These are phyloP conservation scores for Vitis hybrid DNA, from an alignment of 177 flowering plant species.

Conservation along the genomic window DNA sequence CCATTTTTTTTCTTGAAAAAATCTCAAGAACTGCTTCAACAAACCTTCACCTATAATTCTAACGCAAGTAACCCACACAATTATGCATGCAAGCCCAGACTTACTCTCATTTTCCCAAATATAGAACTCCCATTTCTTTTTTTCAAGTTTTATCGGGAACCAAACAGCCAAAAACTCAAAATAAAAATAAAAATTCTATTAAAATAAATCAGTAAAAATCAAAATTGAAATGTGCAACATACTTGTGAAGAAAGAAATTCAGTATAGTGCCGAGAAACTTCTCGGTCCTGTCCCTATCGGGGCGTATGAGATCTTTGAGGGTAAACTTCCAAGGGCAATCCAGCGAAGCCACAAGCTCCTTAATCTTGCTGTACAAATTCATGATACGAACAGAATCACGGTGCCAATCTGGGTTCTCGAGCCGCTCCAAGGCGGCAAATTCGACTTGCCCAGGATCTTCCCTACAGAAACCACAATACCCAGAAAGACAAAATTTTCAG, in stretches of 20 bases:
- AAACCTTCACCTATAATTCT: too few species aligned
- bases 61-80: too few species aligned
- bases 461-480: constrained; percentile 33
- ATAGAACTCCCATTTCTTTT: too few species aligned
- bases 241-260: constrained; percentile 79
- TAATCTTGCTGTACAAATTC: constrained; percentile 58
- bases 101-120: too few species aligned
- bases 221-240: not conserved
- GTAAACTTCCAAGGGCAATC: constrained; percentile 56
- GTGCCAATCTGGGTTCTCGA: constrained; percentile 82
- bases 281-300: constrained; percentile 55
- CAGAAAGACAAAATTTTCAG: not conserved
- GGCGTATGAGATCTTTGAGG: constrained; percentile 61
- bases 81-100: too few species aligned
- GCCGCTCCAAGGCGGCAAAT: constrained; percentile 62
- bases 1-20: too few species aligned
- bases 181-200: too few species aligned
- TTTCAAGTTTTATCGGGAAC: too few species aligned
- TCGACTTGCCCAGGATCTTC: constrained; percentile 73
- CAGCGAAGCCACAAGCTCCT: constrained; percentile 43
- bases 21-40: too few species aligned
- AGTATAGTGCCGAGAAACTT: constrained; percentile 61
- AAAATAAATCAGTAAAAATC: not conserved
- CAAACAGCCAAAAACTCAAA: too few species aligned
- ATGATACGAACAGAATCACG: constrained; percentile 46